These are phyloP conservation scores for Phytophthora sp. DNA, from an alignment of 352 stramenopile species.

Conservation along the genomic window DNA sequence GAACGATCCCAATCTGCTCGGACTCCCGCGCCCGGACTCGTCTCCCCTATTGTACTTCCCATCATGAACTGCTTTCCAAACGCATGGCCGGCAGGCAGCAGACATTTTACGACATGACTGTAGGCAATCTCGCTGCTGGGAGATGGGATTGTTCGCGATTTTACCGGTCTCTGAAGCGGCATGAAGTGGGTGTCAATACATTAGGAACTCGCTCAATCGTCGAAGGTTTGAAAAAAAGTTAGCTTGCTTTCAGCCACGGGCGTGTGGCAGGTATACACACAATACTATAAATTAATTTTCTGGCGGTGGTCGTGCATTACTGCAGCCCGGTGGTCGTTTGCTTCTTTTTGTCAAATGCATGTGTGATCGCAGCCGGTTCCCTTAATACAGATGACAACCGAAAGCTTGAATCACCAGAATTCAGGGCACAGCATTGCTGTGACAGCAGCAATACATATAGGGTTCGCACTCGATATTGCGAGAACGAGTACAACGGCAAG, in stretches of 20 bases:
- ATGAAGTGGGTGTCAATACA: too few relatives aligned
- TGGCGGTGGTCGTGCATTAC: background rate
- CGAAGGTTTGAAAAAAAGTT: background rate
- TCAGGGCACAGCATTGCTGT: too few relatives aligned
- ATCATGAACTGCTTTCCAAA: constrained; percentile 14
- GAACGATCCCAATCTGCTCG: background rate
- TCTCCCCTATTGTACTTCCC: constrained; percentile 2
- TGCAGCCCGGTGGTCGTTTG: background rate
- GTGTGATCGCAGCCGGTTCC: background rate
- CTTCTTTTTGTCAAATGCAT: background rate
- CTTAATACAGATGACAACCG: background rate
- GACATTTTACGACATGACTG: constrained; percentile 1
- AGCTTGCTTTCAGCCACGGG: background rate
- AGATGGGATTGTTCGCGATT: too few relatives aligned
- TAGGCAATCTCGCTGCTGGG: background rate
- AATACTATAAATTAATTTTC: constrained; percentile 1
- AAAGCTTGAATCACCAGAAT: background rate
- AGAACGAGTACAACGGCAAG: too few relatives aligned
- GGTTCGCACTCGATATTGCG: too few relatives aligned
- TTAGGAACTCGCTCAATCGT: too few relatives aligned
- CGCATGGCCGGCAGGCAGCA: constrained; percentile 8
- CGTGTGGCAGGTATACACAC: background rate
- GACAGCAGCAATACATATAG: too few relatives aligned
- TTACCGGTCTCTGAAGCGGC: too few relatives aligned
- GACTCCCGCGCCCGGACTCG: too few relatives aligned